Evolutionary conservation across 2,329 filamentous ascomycete species (phyloP), one percentile per base, ranked within the genome.

Genomic region (Nemania sp.): DNA sequence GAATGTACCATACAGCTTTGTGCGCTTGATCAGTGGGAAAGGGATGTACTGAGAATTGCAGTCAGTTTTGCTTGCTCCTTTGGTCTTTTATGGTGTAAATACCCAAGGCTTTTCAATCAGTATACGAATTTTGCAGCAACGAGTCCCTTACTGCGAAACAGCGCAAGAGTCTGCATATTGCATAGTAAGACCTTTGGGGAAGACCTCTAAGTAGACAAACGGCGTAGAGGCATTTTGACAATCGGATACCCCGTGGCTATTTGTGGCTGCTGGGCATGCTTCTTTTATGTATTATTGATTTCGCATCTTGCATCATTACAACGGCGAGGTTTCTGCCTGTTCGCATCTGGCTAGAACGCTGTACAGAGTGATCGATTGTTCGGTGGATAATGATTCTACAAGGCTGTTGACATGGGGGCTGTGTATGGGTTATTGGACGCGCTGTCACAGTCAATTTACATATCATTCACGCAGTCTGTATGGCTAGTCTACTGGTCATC

Each of bases 1-100:
- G 73, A 94, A 94, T 68, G 89, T 94, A 52, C 89, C 88, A 5
- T 93, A 91, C 72, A 91, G 89, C 72, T 95, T 95, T 75, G 90
- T 94, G 36, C 80, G 89, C 43, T 76, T 94, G 67, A 89, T 90
- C 2, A 78, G 78, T 43, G 80, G 80, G 2, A 71, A 77, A 19
- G 74, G 73, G 23, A 70, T 80, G 56, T 81, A 77, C 60, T 81
- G 68, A 73, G 41, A 11, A 42, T 43, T 23, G 37, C n/a, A n/a
- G 33, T 5, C 28, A 15, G n/a, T 24, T 15, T 24, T 11, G 22
- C 14, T 4, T 28, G 26, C 24, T 31, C 12, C 15, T 22, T 48
- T 40, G 33, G 28, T 31, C 15, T 50, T n/a, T 42, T 17, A 46
- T 28, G 15, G 26, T 36, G 23, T 49, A 31, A 23, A 26, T 45